Evolutionary conservation across 208 protist species (phyloP).

Genomic region (Trichomonas gallinae): DNA sequence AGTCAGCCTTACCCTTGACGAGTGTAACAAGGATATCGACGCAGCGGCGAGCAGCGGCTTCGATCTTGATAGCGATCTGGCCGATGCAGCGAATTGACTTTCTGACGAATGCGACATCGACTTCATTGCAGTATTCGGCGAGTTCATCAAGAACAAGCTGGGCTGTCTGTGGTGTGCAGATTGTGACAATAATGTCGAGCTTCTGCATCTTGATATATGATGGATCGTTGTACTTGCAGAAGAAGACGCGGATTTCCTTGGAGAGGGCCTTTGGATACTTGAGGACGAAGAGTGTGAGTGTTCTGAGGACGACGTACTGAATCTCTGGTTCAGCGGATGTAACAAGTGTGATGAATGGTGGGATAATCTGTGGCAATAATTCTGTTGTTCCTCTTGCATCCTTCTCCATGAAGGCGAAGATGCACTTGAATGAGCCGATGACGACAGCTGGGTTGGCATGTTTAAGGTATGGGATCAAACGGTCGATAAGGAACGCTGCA

Average conservation of each 20-base stretch:
- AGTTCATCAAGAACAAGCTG: conserved; percentile 68
- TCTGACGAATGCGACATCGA: conserved; percentile 87
- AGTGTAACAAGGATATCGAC: conserved; percentile 71
- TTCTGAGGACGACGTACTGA: conserved; percentile 91
- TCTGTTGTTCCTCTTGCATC: conserved; percentile 44
- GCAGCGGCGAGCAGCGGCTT: conserved; percentile 64
- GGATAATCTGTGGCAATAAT: conserved; percentile 65
- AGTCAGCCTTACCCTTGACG: conserved; percentile 63
- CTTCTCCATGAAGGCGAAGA: conserved; percentile 58
- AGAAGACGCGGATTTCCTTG: conserved; percentile 73
- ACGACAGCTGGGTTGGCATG: conserved; percentile 95
- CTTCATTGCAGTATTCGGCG: conserved; percentile 75
- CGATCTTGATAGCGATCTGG: conserved; percentile 87
- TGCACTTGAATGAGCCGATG: conserved; percentile 77
- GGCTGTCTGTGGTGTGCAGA: conserved; percentile 66
- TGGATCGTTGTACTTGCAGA: conserved; percentile 90
- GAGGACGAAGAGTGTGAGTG: conserved; percentile 92
- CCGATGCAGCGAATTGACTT: conserved; percentile 80
- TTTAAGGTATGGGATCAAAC: conserved; percentile 75
- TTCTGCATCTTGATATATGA: conserved; percentile 95
- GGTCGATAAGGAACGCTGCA: conserved; percentile 69
- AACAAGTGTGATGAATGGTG: conserved; percentile 69
- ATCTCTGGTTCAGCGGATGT: conserved; percentile 73
- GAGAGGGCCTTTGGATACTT: conserved; percentile 48
- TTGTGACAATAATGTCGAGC: conserved; percentile 75